phyloP scores from a whole-genome alignment of 495 filamentous ascomycete species.

The Aspergillus saccharolyticus region DNA sequence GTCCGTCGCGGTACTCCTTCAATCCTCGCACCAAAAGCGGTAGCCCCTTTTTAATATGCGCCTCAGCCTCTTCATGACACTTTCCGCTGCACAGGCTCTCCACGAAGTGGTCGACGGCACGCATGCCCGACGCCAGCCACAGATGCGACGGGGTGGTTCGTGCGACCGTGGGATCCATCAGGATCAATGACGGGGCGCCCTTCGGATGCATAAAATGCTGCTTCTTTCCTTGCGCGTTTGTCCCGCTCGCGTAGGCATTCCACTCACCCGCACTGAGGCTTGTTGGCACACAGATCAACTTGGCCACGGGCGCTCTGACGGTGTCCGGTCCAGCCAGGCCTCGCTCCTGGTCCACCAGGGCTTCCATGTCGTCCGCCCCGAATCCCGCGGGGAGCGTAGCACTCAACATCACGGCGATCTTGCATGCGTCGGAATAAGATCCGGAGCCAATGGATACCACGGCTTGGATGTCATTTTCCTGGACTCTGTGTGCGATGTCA shows the following conservation, averaged over 20 bases:
- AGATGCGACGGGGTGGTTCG: background rate
- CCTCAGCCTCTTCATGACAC: background rate
- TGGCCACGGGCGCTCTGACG: background rate
- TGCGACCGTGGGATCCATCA: constrained; percentile 1
- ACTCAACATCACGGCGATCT: constrained; percentile 3
- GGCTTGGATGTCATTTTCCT: background rate
- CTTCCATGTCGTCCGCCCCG: background rate
- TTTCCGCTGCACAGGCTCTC: background rate
- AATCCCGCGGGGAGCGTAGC: background rate
- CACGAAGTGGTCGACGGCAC: background rate
- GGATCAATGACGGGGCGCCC: background rate
- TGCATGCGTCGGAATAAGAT: background rate
- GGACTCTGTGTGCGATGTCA: background rate
- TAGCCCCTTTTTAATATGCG: background rate
- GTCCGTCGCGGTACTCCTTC: background rate
- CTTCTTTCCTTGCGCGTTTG: background rate
- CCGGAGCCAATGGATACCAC: background rate
- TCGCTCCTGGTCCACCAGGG: background rate
- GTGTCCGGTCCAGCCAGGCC: background rate
- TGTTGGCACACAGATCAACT: background rate
- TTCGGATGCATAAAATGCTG: background rate
- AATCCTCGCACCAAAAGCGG: background rate
- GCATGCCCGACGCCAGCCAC: constrained; percentile 2
- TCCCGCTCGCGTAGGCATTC: background rate
- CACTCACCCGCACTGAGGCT: background rate